Base-by-base conservation (phyloP, 805 yeast genomes). In the Myxozyma udenii region DNA sequence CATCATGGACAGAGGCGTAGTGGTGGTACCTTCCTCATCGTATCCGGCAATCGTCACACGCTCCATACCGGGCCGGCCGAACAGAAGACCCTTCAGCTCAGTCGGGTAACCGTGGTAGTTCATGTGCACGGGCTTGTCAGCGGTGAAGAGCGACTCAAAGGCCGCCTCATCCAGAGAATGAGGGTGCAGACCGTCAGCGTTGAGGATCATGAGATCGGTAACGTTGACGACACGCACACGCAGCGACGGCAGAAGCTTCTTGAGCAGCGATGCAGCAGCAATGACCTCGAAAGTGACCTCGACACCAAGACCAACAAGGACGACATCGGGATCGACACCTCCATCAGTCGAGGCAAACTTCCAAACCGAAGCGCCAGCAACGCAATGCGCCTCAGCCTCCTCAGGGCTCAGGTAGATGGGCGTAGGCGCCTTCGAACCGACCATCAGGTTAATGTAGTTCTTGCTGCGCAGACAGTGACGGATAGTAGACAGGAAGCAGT, bases 331-430 rank as follows among this genome's bases (percentile, higher is more conserved):
- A 37, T 55, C 44, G 16, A 51, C 4, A 6, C 61, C 61, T 14
- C 44, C 52, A 41, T 58, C 61, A 16, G 55, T 55, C 19, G 57
- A 55, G 3, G 60, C 60, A 28, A 51, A 58, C 41, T 51, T 52
- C 60, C 59, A 58, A 25, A 58, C 51, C n/a, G 53, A 45, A 21
- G 61, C 61, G n/a, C 61, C 61, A n/a, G 60, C 60, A 4, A 49
- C 50, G 36, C 57, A 51, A 41, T 58, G 61, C 4, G 48, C 55
- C 41, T 55, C 60, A 14, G 61, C 61, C 28, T 55, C 61, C 25
- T 58, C 61, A n/a, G 55, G 44, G 18, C 41, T 19, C 16, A 58
- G 53, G 48, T 44, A 58, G 23, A 50, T 46, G 11, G 60, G 60
- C 12, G 48, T 45, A 9, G 57, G 57, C 22, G 50, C 49, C 48